phyloP scores from a whole-genome alignment of 345 rosid species.

The Fremontodendron californicum region DNA sequence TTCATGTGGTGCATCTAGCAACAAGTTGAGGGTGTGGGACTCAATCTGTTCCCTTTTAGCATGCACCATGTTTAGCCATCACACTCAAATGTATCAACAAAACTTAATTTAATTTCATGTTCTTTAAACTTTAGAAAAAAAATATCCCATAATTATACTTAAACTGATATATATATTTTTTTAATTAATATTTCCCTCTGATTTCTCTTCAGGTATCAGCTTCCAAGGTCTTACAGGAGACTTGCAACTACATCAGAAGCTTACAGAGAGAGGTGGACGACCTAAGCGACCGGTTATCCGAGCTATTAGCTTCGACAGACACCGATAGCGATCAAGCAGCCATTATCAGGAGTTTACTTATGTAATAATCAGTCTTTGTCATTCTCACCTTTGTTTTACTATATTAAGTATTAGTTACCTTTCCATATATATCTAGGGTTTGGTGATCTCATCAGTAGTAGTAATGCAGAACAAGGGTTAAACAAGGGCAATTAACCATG shows the following conservation, averaged over 20 bases:
- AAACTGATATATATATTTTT: background rate
- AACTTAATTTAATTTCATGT: background rate
- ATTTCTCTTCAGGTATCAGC: constrained; percentile 50
- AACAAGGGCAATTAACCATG: background rate
- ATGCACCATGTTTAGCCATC: background rate
- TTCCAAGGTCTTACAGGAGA: constrained; percentile 69
- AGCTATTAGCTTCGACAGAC: constrained; percentile 69
- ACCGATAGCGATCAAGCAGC: constrained; percentile 66
- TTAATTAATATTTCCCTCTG: background rate
- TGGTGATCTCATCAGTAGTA: background rate
- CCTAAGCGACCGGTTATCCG: too few species aligned
- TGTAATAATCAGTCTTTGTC: constrained; percentile 17
- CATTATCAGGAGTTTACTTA: constrained; percentile 77
- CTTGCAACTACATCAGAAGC: too few species aligned
- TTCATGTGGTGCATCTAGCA: constrained; percentile 23
- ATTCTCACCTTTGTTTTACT: background rate
- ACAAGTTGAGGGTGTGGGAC: constrained; percentile 51
- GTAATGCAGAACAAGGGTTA: background rate
- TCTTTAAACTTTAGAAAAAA: background rate
- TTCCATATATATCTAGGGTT: background rate
- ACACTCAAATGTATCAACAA: background rate
- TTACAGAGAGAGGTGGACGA: too few species aligned
- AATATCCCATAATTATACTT: background rate
- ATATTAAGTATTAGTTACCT: background rate
- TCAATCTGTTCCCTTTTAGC: constrained; percentile 43